Conservation (phyloP, 345 rosid genomes). For the Eutrema japonicum region DNA sequence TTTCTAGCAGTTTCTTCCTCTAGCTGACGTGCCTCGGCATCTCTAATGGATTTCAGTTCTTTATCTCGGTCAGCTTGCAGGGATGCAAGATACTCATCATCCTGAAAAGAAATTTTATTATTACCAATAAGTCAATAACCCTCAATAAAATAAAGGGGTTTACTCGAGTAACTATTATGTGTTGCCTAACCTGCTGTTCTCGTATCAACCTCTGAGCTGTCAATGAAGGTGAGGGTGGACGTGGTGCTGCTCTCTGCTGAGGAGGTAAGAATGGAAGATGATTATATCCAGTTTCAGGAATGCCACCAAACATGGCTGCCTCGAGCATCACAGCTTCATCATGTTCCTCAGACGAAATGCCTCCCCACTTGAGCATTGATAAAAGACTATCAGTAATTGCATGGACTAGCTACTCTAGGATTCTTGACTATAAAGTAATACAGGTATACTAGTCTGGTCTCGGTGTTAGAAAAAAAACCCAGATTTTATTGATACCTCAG, state of each 20-base stretch:
- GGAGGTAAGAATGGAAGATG: slow-evolving; percentile 42
- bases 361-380: slow-evolving; percentile 81
- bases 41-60: slow-evolving; percentile 78
- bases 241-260: slow-evolving; percentile 59
- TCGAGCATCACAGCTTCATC: slow-evolving; percentile 99
- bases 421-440: not conserved
- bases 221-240: slow-evolving; percentile 90
- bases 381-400: slow-evolving; percentile 23
- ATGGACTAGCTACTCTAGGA: slow-evolving; percentile 24
- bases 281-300: slow-evolving; percentile 82
- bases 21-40: slow-evolving; percentile 79
- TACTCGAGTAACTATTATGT: not conserved
- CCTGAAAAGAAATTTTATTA: slow-evolving; percentile 51
- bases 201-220: slow-evolving; percentile 96
- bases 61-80: slow-evolving; percentile 97
- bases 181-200: slow-evolving; percentile 85
- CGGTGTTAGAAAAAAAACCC: not conserved
- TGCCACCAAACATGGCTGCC: slow-evolving; percentile 99
- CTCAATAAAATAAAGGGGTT: slow-evolving; percentile 4
- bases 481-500: slow-evolving; percentile 53
- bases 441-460: not conserved
- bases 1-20: slow-evolving; percentile 74
- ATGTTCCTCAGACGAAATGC: slow-evolving; percentile 97
- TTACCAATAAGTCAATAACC: slow-evolving; percentile 6
- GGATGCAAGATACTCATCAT: slow-evolving; percentile 94